A percentile compares a stretch with the other conserved stretches of the same genome.
Conservation (phyloP, 257 asterid genomes). For the Solanum chilense region DNA sequence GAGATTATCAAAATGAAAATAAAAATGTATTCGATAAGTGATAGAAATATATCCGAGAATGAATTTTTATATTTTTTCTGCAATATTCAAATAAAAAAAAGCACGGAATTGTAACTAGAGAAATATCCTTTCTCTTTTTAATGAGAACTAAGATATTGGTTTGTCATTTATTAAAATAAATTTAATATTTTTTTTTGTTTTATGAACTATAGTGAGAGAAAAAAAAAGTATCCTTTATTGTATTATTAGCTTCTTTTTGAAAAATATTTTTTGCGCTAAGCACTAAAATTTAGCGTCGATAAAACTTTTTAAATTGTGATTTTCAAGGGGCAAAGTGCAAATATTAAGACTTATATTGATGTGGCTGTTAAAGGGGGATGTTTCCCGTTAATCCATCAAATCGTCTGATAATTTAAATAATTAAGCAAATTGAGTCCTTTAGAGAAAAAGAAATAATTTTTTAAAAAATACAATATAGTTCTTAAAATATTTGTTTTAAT, state of each 20-base stretch:
- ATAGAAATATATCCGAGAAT: not conserved
- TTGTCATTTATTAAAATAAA: not conserved
- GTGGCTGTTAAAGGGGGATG: not conserved
- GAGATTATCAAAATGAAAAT: too few species aligned
- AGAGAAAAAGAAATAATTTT: not conserved
- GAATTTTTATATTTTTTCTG: too few species aligned
- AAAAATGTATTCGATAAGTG: too few species aligned
- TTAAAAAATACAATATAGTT: not conserved
- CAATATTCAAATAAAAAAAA: not conserved
- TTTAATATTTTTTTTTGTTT: too few species aligned
- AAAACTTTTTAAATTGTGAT: not conserved
- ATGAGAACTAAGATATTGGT: not conserved
- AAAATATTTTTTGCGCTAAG: not conserved
- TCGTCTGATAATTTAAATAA: slow-evolving; percentile 13
- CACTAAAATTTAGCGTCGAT: not conserved
- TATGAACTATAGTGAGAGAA: not conserved
- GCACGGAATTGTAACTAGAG: not conserved
- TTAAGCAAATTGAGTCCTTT: slow-evolving; percentile 12
- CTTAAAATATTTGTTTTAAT: not conserved
- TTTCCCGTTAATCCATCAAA: slow-evolving; percentile 28
- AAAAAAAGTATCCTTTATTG: not conserved
- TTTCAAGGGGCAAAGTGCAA: not conserved
- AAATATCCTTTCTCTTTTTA: not conserved
- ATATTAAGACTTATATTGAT: not conserved
- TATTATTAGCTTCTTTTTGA: not conserved